Base-by-base conservation (phyloP, 2,329 filamentous ascomycete species). In the Colletotrichum sp. region DNA sequence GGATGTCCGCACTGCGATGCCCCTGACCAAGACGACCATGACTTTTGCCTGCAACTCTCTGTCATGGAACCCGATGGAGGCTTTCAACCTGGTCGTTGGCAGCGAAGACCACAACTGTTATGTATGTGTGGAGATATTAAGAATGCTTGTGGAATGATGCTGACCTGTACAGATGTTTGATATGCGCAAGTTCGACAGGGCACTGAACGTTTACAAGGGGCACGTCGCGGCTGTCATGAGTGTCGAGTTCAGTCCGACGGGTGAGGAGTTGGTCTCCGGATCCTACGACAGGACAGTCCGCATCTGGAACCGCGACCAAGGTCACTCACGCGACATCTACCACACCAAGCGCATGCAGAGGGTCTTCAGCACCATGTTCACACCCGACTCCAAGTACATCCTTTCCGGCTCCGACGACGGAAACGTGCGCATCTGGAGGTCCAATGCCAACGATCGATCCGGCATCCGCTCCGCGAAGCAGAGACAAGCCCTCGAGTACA, bases 311-410 rank as follows among this genome's bases (percentile, higher is more conserved):
- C 91, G 94, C 72, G 91, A 93, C 78, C 88, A 93, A 77, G 96
- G 96, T 28, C 95, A 97, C 85, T 96, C 94, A 16, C 91, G 96
- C 80, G 97, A 99, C 82, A 93, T 98, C 65, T 99, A 99, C 86
- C 96, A 99, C 87, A 99, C 97, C 21, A 98, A 98, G 86, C 93
- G 97, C 78, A 98, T 98, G 96, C 96, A 99, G 87, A 92, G 96
- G 79, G 96, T 98, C 72, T 98, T 98, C 87, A 93, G 94, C 12
- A 93, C 93, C 64, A 92, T 91, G 77, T 99, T 94, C 90, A 97
- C 96, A 0, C 94, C 96, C 7, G 97, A 99, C 84, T 93, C 94
- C 79, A 95, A 95, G 80, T 99, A 98, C 83, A 87, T 99, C 26
- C 90, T 99, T 63, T 96, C 94, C 7, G 97, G 96, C 59, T 97